These are phyloP conservation scores for Rhododendron griersonianum DNA, from an alignment of 148 eudicot species.

Conservation along the genomic window DNA sequence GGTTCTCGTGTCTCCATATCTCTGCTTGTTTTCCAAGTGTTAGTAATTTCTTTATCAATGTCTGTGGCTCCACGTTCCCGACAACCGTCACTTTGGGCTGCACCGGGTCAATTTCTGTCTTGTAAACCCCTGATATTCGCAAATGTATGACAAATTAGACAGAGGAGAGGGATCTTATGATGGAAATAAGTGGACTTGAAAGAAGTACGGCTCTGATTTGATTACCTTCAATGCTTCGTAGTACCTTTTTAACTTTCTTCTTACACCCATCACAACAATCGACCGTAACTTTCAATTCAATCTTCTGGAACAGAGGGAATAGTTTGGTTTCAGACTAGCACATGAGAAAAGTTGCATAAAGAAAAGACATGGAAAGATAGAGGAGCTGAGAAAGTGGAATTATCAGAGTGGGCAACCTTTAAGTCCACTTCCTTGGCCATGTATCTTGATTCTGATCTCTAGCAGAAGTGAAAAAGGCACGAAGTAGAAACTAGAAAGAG, in stretches of 20 bases:
- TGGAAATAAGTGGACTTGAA: neutral
- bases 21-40: conserved; percentile 10
- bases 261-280: conserved; percentile 11
- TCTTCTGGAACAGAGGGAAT: conserved; percentile 11
- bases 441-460: neutral
- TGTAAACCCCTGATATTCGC: conserved; percentile 5
- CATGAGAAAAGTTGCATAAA: neutral
- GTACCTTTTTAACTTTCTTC: conserved; percentile 8
- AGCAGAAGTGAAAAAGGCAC: neutral
- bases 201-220: neutral
- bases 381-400: neutral
- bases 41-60: conserved; percentile 2
- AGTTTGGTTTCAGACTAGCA: conserved; percentile 6
- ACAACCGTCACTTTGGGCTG: conserved; percentile 10
- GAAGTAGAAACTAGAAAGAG: neutral
- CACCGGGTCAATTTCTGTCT: conserved; percentile 7
- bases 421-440: conserved; percentile 1
- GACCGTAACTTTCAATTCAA: conserved; percentile 5
- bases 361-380: neutral
- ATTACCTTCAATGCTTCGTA: conserved; percentile 13
- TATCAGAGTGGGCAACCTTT: neutral
- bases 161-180: neutral
- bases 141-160: neutral
- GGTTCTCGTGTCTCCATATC: conserved; percentile 8
- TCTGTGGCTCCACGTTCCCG: conserved; percentile 13